These are phyloP conservation scores for Trichoderma arundinaceum DNA, from an alignment of 2,329 filamentous ascomycete species.

Conservation along the genomic window DNA sequence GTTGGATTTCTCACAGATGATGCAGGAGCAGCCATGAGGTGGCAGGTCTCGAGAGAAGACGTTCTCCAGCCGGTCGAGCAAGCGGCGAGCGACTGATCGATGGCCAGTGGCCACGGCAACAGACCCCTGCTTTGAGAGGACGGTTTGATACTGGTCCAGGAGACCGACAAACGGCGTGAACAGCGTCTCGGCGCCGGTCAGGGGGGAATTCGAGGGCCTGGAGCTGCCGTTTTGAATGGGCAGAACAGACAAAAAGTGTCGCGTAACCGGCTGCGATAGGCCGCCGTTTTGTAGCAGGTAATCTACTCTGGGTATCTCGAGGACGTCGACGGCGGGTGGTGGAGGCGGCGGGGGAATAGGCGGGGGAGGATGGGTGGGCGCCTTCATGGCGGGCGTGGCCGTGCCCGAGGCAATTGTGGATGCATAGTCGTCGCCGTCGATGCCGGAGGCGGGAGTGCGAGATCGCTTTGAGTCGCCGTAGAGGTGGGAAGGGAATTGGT, in stretches of 20 bases:
- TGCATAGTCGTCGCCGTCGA: conserved; percentile 46
- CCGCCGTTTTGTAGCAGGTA: conserved; percentile 92
- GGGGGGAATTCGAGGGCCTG: conserved; percentile 67
- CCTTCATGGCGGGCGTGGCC: conserved; percentile 46
- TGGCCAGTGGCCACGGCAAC: conserved; percentile 95
- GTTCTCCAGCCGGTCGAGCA: conserved; percentile 89
- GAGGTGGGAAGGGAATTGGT: conserved; percentile 55
- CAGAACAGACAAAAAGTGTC: conserved; percentile 71
- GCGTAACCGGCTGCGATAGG: conserved; percentile 72
- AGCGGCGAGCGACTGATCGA: conserved; percentile 85
- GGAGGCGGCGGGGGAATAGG: conserved; percentile 74
- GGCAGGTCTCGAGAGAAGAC: conserved; percentile 94
- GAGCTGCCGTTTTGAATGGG: conserved; percentile 60
- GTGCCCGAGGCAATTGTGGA: conserved; percentile 46
- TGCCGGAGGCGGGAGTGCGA: conserved; percentile 42
- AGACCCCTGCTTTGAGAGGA: conserved; percentile 83
- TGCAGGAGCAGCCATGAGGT: conserved; percentile 80
- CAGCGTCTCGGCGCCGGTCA: conserved; percentile 71
- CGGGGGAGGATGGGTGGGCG: conserved; percentile 47
- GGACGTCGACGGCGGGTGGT: conserved; percentile 72
- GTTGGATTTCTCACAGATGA: conserved; percentile 73
- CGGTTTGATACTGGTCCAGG: conserved; percentile 82
- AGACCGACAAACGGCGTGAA: conserved; percentile 84
- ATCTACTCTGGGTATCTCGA: conserved; percentile 82
- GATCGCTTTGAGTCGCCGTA: conserved; percentile 50